Evolutionary conservation across 148 eudicot species (phyloP).

Genomic region (Agrostemma githago): DNA sequence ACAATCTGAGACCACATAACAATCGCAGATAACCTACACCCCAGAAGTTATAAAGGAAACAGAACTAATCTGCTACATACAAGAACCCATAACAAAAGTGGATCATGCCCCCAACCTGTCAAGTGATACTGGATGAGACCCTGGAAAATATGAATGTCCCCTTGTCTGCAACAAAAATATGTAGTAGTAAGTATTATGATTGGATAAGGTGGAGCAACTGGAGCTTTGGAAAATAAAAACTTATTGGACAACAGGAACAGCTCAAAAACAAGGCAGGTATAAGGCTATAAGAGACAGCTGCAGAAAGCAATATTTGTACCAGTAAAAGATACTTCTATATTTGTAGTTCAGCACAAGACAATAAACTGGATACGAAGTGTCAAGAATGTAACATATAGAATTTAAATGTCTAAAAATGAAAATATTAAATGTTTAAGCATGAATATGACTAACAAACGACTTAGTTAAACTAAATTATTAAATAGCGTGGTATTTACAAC

Average conservation of each 20-base stretch:
- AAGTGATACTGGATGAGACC: conserved; percentile 92
- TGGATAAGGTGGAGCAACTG: too few species aligned
- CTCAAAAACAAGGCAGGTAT: too few species aligned
- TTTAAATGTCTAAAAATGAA: neutral
- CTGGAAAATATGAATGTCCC: conserved; percentile 59
- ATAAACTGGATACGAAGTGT: neutral
- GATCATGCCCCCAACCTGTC: conserved; percentile 40
- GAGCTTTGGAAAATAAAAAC: neutral
- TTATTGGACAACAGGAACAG: too few species aligned
- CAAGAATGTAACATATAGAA: neutral
- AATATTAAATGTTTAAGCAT: neutral
- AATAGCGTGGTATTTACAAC: neutral
- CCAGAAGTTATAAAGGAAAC: neutral
- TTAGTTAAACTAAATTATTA: neutral
- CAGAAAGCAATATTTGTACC: neutral
- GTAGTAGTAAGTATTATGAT: neutral
- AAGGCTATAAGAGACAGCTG: too few species aligned
- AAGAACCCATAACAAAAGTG: conserved; percentile 1
- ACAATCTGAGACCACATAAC: neutral
- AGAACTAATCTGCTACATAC: neutral
- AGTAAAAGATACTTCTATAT: neutral
- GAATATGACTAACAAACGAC: neutral
- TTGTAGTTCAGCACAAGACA: neutral
- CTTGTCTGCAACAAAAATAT: conserved; percentile 20
- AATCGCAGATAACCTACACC: neutral